Conservation (phyloP, 371 early-diverging fungal genomes). For the Haplosporangium sp. region DNA sequence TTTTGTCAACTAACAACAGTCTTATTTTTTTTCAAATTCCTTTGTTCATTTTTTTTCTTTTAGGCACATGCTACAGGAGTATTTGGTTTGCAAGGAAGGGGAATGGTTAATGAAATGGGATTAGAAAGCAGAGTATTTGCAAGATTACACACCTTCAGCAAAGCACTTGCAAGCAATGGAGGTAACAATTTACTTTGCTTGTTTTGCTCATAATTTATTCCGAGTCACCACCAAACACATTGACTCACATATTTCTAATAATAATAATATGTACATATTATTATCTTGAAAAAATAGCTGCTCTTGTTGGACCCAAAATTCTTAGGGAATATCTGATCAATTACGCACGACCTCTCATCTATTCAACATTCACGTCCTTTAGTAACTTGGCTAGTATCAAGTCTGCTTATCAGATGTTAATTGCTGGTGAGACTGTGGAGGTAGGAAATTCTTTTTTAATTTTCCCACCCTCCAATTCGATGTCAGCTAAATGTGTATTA, state of each 20-base stretch:
- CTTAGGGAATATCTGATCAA: constrained; percentile 81
- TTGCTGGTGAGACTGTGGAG: constrained; percentile 61
- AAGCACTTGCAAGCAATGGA: constrained; percentile 85
- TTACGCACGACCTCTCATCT: constrained; percentile 86
- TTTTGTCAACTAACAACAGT: neutral
- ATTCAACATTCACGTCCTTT: constrained; percentile 82
- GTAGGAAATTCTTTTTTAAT: constrained; percentile 40
- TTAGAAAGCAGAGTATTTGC: constrained; percentile 77
- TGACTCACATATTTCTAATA: neutral
- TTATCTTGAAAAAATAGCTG: constrained; percentile 61
- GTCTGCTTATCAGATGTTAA: constrained; percentile 67
- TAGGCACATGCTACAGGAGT: constrained; percentile 90
- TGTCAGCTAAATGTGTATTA: too few species aligned
- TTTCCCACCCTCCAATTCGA: neutral
- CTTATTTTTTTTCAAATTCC: neutral
- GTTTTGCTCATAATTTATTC: too few species aligned
- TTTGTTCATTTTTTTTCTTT: too few species aligned
- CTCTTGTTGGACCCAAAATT: constrained; percentile 70
- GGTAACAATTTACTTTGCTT: constrained; percentile 57
- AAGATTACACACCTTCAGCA: constrained; percentile 87
- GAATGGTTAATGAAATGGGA: constrained; percentile 73
- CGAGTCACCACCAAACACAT: neutral
- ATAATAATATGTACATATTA: neutral
- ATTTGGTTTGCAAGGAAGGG: constrained; percentile 76
- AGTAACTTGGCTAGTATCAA: constrained; percentile 67